Evolutionary conservation across 768 basidiomycete species (phyloP).

Genomic region (Cystofilobasidium ferigula): DNA sequence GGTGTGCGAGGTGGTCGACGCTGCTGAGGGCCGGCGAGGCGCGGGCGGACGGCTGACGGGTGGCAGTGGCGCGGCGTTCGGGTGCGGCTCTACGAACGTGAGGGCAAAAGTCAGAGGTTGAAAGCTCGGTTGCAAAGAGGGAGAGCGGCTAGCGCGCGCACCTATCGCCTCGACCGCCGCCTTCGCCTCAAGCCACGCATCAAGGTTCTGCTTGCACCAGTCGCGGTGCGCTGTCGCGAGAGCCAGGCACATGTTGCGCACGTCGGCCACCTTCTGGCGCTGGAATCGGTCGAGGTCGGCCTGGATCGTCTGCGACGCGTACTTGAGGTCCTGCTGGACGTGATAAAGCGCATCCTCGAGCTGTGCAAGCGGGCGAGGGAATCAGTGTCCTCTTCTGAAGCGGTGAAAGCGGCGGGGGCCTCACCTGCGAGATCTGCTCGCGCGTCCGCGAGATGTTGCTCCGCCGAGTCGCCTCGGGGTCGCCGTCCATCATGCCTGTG

Average conservation of each 20-base stretch:
- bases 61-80: neutral
- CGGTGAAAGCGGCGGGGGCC: conserved; percentile 18
- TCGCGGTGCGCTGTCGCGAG: conserved; percentile 85
- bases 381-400: neutral
- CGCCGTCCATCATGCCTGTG: conserved; percentile 97
- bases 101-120: neutral
- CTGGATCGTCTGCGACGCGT: conserved; percentile 90
- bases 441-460: conserved; percentile 88
- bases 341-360: conserved; percentile 90
- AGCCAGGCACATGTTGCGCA: conserved; percentile 83
- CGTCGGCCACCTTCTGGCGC: conserved; percentile 92
- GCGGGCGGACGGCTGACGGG: neutral
- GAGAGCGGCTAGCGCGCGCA: neutral
- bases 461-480: conserved; percentile 88
- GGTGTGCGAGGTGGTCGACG: neutral
- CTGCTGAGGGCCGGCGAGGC: neutral
- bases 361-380: conserved; percentile 41
- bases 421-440: conserved; percentile 86
- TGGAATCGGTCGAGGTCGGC: conserved; percentile 97
- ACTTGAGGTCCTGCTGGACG: conserved; percentile 86
- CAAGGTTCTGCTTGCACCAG: conserved; percentile 97
- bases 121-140: neutral
- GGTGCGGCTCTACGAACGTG: neutral
- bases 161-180: conserved; percentile 77
- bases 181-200: conserved; percentile 94